Base-by-base conservation (phyloP, 805 yeast genomes). In the Clavispora santaluciae region DNA sequence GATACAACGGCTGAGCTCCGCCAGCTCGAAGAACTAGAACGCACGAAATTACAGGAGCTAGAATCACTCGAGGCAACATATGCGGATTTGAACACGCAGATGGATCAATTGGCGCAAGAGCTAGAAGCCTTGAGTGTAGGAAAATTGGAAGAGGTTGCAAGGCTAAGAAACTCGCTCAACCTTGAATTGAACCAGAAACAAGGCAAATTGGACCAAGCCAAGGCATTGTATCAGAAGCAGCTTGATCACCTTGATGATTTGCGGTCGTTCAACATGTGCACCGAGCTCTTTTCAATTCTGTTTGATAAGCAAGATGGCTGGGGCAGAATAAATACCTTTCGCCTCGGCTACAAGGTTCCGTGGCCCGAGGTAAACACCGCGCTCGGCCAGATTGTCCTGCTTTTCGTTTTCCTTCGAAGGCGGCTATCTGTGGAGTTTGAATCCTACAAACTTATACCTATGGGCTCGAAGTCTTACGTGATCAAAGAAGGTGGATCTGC, bases 291-390 rank as follows among this genome's bases (percentile, higher is more conserved):
- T 59, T 73, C 81, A 43, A 90, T 93, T 6, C 85, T 95, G 1
- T 85, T 82, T 48, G 87, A 86, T 46, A 47, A 51, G 8, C 44
- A 54, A 15, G 93, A 91, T 5, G 77, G 78, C 24, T 87, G 86
- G 63, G 96, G 95, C 0, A 83, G 93, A 1, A 91, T 90, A 23
- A 90, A 90, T 61, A 91, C 90, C 0, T 69, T 87, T 20, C 64
- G 96, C 42, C 59, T 91, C n/a, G 98, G 98, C 0, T 61, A 66
- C 39, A 75, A 72, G 44, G 86, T 90, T 0, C 83, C 95, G 2
- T 88, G 95, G 95, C 78, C 86, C 40, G 98, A 90, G 53, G 82
- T 88, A 33, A 90, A 89, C 56, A 93, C 95, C 2, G 96, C 95
- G 0, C 63, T 90, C 52, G 98, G 98, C 0, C 96, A 90, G 50